Evolutionary conservation across 371 early-diverging fungal species (phyloP), one percentile per base, ranked within the genome.

Genomic region (Mucor circinelloides): DNA sequence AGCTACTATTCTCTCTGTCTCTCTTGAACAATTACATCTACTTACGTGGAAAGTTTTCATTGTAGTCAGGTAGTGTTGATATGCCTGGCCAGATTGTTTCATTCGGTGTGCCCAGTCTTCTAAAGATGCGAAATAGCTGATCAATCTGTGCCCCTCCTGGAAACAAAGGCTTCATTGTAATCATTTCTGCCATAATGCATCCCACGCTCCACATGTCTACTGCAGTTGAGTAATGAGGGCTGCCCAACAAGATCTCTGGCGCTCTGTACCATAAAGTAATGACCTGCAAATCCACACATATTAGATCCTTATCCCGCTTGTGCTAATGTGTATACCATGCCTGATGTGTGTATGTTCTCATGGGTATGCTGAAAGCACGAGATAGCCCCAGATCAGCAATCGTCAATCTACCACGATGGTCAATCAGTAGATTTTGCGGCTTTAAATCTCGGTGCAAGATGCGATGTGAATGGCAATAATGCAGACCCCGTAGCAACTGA

Each of bases 131-230:
- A 46, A 71, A 58, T n/a, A 71, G 6, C 25, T 67, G 52, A 58
- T 71, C 72, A n/a, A 71, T 71, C 27, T 70, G 65, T 15, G 72
- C 61, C 12, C 40, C 65, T 3, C 69, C 68, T 44, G 97, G 93
- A 73, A 99, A 98, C 19, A 99, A 74, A 1, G 99, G 94, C 32
- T 75, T 73, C 38, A 89, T 75, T 34, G 80, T 74, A 32, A 91
- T 85, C 93, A 99, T 95, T 80, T 99, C 99, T 21, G 96, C 97
- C 82, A 98, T 93, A 64, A 99, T 97, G 76, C 97, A 97, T 0
- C 99, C 99, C 30, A 98, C 87, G 68, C 93, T 92, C 99, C 99
- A 99, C 84, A 99, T 96, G 80, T 99, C 99, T 50, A 99, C 91
- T 6, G 91, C 92, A 9, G 91, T 94, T 6, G 93, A 89, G 78